Evolutionary conservation across 345 rosid genomes (phyloP), one percentile per base, ranked within the genome.

Genomic region (Ceriops decandra): DNA sequence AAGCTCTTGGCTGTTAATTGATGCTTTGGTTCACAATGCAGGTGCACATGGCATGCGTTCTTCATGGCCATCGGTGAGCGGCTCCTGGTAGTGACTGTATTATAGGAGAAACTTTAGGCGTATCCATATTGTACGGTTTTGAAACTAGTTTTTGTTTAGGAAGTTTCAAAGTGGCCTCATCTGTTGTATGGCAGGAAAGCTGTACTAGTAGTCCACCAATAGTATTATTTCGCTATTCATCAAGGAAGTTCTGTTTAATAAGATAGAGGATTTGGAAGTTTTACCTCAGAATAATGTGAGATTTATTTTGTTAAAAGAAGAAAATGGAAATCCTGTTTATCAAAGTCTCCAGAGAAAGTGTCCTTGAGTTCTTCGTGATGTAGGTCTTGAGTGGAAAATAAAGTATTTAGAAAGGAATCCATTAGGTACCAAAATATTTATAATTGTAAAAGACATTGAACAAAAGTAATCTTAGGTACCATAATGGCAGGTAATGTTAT

Each of bases 31-130:
- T 15, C 9, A n/a, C 28, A 68, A 81, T 57, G 83, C 89, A 95
- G 99, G 95, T 91, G 42, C 86, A 89, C 68, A 91, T 95, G 99
- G 97, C 97, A 33, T 91, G 99, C 78, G 76, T 95, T 71, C 85
- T 79, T 60, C 93, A 86, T 0, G 97, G 95, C 33, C 81, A 82
- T 33, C 78, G 90, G 99, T 90, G 78, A 82, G 93, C 68, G 68
- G 73, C 57, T 46, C 68, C 52, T 72, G 71, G 54, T 53, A 10
- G 16, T 13, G 64, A 35, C 60, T 60, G 36, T 49, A 5, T 72
- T 52, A 17, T 53, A 19, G 52, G 21, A 35, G 24, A 42, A 13
- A 8, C 30, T 24, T 10, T 56, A 24, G 5, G 31, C 24, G 30
- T 56, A 56, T 21, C 59, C 28, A 6, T 21, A 3, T 24, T 35